A percentile compares a stretch with the other conserved stretches of the same genome.
Conservation (phyloP, 768 basidiomycete genomes). For the Fomitopsis serialis region DNA sequence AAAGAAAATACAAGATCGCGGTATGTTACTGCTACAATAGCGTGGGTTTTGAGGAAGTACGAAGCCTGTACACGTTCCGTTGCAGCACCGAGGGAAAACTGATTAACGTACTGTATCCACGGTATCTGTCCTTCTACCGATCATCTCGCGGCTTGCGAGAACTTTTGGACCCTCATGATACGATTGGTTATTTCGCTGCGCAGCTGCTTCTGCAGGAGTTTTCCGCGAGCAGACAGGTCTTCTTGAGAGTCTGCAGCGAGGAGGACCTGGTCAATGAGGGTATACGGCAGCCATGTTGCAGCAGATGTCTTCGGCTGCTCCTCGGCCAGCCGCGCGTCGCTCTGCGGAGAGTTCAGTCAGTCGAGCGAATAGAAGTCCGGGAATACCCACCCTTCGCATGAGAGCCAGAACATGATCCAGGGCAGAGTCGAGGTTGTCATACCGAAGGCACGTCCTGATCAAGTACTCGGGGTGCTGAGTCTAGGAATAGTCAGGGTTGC, state of each 20-base stretch:
- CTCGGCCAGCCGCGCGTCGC: constrained; percentile 47
- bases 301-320: constrained; percentile 49
- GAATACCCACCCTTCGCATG: constrained; percentile 58
- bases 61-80: too few species aligned
- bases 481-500: constrained; percentile 26
- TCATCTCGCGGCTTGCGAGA: constrained; percentile 32
- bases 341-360: constrained; percentile 45
- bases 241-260: constrained; percentile 52
- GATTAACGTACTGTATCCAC: too few species aligned
- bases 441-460: constrained; percentile 72
- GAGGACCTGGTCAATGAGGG: constrained; percentile 78
- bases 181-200: constrained; percentile 57
- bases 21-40: too few species aligned
- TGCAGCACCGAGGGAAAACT: too few species aligned
- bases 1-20: too few species aligned
- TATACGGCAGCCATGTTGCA: constrained; percentile 77
- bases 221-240: constrained; percentile 39
- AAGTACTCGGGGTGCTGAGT: constrained; percentile 79
- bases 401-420: constrained; percentile 67
- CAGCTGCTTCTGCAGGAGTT: constrained; percentile 41
- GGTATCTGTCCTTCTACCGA: too few species aligned
- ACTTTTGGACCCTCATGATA: constrained; percentile 64
- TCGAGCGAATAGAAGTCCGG: constrained; percentile 54
- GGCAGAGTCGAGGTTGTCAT: constrained; percentile 74
- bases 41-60: too few species aligned